Conservation (phyloP, 2,329 filamentous ascomycete genomes). For the Ascochyta koolunga region DNA sequence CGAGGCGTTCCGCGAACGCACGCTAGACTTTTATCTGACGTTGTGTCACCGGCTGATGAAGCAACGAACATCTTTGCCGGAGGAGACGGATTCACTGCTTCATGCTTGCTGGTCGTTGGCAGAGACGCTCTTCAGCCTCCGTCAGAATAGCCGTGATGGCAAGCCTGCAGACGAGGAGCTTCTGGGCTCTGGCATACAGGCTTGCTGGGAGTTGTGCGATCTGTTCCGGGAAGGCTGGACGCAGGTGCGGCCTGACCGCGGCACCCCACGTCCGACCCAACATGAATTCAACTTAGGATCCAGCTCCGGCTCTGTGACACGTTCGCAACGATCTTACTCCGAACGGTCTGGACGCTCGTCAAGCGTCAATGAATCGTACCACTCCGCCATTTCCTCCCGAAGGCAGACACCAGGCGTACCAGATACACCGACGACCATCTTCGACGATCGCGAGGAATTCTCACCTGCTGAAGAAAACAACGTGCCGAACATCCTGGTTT, state of each 20-base stretch:
- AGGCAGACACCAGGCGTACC: conserved; percentile 56
- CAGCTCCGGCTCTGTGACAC: conserved; percentile 46
- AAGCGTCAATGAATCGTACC: conserved; percentile 56
- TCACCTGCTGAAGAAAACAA: conserved; percentile 76
- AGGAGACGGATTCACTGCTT: conserved; percentile 83
- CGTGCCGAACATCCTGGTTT: conserved; percentile 85
- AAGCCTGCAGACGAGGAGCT: conserved; percentile 80
- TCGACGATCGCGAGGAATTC: conserved; percentile 80
- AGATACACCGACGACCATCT: conserved; percentile 93
- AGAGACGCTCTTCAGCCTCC: conserved; percentile 90
- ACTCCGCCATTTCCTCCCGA: conserved; percentile 51
- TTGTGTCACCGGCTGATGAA: conserved; percentile 97
- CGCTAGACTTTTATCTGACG: conserved; percentile 92
- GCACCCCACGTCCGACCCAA: conserved; percentile 82
- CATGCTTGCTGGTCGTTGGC: conserved; percentile 88
- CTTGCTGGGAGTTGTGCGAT: conserved; percentile 94
- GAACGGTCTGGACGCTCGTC: conserved; percentile 45
- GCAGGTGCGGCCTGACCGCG: conserved; percentile 82
- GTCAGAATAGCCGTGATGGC: conserved; percentile 78
- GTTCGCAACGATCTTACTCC: conserved; percentile 42
- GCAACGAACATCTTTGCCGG: conserved; percentile 76
- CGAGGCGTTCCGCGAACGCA: conserved; percentile 85
- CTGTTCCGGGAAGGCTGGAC: conserved; percentile 93
- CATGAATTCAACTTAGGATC: conserved; percentile 62
- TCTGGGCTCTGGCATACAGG: conserved; percentile 84